A percentile compares a stretch with the other conserved stretches of the same genome.
These are phyloP conservation scores for Exophiala calicioides DNA, from an alignment of 2,329 filamentous ascomycete species.

Conservation along the genomic window DNA sequence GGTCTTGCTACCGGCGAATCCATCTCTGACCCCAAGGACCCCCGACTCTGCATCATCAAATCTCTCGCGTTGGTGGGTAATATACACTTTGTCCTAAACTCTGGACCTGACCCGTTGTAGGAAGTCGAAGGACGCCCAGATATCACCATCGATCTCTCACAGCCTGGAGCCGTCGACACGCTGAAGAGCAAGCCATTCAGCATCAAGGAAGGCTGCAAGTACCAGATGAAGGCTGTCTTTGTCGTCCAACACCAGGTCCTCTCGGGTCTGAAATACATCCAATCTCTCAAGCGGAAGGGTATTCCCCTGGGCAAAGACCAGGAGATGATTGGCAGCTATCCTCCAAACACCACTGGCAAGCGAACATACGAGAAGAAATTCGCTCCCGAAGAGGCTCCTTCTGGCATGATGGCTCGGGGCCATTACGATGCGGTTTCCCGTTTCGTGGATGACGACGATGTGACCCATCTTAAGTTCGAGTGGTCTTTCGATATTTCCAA, in stretches of 20 bases:
- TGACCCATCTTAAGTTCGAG: slow-evolving; percentile 85
- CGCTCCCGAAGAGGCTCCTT: slow-evolving; percentile 81
- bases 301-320: slow-evolving; percentile 88
- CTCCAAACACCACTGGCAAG: slow-evolving; percentile 87
- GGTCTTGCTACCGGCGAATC: slow-evolving; percentile 73
- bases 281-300: slow-evolving; percentile 87
- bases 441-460: slow-evolving; percentile 94
- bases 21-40: slow-evolving; percentile 75
- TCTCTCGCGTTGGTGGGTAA: slow-evolving; percentile 69
- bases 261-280: slow-evolving; percentile 92
- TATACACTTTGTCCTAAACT: too few species aligned
- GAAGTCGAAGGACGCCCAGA: slow-evolving; percentile 79
- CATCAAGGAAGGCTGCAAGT: slow-evolving; percentile 93
- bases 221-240: slow-evolving; percentile 93
- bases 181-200: slow-evolving; percentile 93
- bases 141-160: slow-evolving; percentile 83
- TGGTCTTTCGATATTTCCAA: slow-evolving; percentile 98
- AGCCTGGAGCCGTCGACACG: slow-evolving; percentile 68
- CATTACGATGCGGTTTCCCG: slow-evolving; percentile 86
- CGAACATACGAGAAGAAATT: slow-evolving; percentile 83
- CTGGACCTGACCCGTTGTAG: too few species aligned
- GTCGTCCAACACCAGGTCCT: slow-evolving; percentile 96
- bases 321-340: slow-evolving; percentile 98
- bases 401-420: slow-evolving; percentile 84
- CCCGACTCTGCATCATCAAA: slow-evolving; percentile 89